Conservation (phyloP, 176 grass and related monocot species). For the Oryza rufipogon region DNA sequence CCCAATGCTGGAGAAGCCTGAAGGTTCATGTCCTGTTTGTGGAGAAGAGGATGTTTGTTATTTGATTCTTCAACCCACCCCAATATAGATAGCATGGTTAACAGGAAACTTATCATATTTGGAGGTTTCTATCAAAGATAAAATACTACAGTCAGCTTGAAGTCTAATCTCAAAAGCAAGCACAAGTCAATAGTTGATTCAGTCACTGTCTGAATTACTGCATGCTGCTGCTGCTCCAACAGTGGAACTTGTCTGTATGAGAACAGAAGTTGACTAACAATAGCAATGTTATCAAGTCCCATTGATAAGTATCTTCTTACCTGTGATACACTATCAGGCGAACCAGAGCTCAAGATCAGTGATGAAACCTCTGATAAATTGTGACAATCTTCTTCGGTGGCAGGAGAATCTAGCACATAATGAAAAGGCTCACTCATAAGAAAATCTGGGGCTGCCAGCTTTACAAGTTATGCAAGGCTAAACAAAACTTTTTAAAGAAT, state of each 20-base stretch:
- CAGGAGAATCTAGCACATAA: slow-evolving; percentile 65
- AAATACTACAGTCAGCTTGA: slow-evolving; percentile 52
- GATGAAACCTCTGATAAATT: slow-evolving; percentile 70
- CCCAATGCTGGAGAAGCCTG: slow-evolving; percentile 50
- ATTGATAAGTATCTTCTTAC: slow-evolving; percentile 54
- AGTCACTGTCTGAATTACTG: slow-evolving; percentile 53
- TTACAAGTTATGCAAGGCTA: slow-evolving; percentile 35
- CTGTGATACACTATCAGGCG: slow-evolving; percentile 52
- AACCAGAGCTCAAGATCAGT: slow-evolving; percentile 70
- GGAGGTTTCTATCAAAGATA: slow-evolving; percentile 63
- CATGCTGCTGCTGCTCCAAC: slow-evolving; percentile 52
- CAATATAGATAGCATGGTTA: slow-evolving; percentile 37
- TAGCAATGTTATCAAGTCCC: slow-evolving; percentile 30
- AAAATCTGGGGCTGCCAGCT: slow-evolving; percentile 26
- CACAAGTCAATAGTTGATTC: slow-evolving; percentile 46
- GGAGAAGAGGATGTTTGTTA: slow-evolving; percentile 29
- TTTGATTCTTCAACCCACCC: slow-evolving; percentile 19
- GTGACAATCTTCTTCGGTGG: slow-evolving; percentile 50
- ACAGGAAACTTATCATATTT: slow-evolving; percentile 62
- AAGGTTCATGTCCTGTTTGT: slow-evolving; percentile 58
- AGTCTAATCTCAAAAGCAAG: slow-evolving; percentile 61
- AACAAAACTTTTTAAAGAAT: slow-evolving; percentile 24
- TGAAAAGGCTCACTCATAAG: slow-evolving; percentile 33
- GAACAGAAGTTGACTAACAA: slow-evolving; percentile 48
- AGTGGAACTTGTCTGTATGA: slow-evolving; percentile 60